A percentile compares a stretch with the other conserved stretches of the same genome.
Evolutionary conservation across 2,329 filamentous ascomycete species (phyloP).

Genomic region (Cladosporium colombiae): DNA sequence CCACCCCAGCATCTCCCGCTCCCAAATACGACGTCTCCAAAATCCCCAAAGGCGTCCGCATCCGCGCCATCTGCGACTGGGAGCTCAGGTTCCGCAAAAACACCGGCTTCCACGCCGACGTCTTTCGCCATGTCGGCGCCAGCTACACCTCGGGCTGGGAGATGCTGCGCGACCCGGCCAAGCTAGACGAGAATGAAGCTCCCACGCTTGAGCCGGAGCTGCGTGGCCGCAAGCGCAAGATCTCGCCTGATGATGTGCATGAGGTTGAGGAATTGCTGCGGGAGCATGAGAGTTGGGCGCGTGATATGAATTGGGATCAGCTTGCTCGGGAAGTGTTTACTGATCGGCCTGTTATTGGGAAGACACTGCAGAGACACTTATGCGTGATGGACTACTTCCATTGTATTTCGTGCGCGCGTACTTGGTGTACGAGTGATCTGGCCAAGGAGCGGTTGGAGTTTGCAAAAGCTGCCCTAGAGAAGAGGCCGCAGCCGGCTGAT

Average conservation of each 20-base stretch:
- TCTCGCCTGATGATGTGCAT: neutral
- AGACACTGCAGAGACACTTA: neutral
- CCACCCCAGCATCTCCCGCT: neutral
- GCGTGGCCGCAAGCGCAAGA: slow-evolving; percentile 1
- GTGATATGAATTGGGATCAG: slow-evolving; percentile 6
- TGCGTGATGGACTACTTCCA: neutral
- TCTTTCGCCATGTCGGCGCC: slow-evolving; percentile 4
- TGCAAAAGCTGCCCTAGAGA: neutral
- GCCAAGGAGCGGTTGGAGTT: neutral
- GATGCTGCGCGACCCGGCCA: neutral
- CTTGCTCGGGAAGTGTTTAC: neutral
- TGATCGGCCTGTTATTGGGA: neutral
- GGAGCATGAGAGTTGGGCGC: neutral
- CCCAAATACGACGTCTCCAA: slow-evolving; percentile 7
- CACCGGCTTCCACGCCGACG: slow-evolving; percentile 8
- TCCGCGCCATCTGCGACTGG: slow-evolving; percentile 11
- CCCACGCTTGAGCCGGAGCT: neutral
- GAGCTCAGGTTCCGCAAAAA: slow-evolving; percentile 3
- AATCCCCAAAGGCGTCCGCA: slow-evolving; percentile 6
- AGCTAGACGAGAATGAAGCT: neutral
- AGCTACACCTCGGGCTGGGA: slow-evolving; percentile 8
- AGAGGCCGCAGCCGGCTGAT: neutral
- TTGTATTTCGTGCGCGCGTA: slow-evolving; percentile 5
- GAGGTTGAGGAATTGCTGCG: slow-evolving; percentile 5
- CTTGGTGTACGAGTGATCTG: slow-evolving; percentile 2